Evolutionary conservation across 148 eudicot species (phyloP), one percentile per base, ranked within the genome.

Genomic region (Rhododendron molle): DNA sequence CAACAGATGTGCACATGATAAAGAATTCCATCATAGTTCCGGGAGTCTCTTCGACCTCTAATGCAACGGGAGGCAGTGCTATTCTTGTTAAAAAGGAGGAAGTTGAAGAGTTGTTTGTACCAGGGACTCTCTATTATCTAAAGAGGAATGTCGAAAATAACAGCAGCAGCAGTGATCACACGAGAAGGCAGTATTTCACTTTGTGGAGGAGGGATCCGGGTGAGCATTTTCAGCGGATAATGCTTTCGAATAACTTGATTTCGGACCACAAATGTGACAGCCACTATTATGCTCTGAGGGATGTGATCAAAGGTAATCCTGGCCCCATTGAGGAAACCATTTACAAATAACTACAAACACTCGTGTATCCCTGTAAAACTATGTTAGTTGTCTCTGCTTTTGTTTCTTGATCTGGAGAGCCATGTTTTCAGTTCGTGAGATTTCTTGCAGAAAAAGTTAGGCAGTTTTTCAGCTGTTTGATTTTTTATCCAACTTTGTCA

Each of bases 201-300:
- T 93, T 95, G 52, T 93, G 93, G 94, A 94, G 90, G 83, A 85
- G 98, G 83, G 84, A 95, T 13, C 90, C 94, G 4, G 97, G 97
- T 72, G 92, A 95, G 50, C 98, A 95, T 89, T 94, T 94, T 86
- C 92, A 91, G 85, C 88, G 91, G 87, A 92, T 95, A 85, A 60
- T 91, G 74, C 92, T 95, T 32, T 93, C 98, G 1, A 88, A 88
- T 87, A 95, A 94, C 88, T 54, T 95, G 11, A 93, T 95, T 65
- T 90, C 93, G 13, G 96, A 89, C 89, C 98, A 95, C 90, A 94
- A 92, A 86, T 95, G 97, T 71, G 96, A 95, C 72, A 95, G 93
- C 90, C 96, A 95, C 67, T 88, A 86, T 74, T 89, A 89, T 83
- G 98, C 98, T 89, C 91, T 95, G 54, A 91, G 97, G 88, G 97